Evolutionary conservation across 441 rosid species (phyloP).

Genomic region (Arabidopsis hybrid): DNA sequence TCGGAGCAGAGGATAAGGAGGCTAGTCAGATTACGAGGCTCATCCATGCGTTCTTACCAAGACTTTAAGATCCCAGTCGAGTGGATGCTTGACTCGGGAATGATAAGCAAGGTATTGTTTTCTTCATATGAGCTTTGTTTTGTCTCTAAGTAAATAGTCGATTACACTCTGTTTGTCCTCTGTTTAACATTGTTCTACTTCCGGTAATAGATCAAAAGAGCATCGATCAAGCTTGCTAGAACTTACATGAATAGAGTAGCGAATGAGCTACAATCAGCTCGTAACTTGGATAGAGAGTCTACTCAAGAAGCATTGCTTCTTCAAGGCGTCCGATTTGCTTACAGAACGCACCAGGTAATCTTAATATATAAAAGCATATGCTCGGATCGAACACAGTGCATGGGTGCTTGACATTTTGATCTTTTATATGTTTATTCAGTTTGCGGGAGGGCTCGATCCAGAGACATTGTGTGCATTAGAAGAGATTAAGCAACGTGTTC

Average conservation of each 20-base stretch:
- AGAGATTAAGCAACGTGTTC: conserved; percentile 79
- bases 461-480: conserved; percentile 88
- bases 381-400: not conserved
- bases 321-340: conserved; percentile 85
- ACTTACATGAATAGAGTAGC: conserved; percentile 83
- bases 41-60: conserved; percentile 64
- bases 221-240: conserved; percentile 75
- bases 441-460: conserved; percentile 93
- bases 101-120: conserved; percentile 59
- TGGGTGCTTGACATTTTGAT: not conserved
- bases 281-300: conserved; percentile 64
- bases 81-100: conserved; percentile 94
- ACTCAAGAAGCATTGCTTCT: conserved; percentile 81
- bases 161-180: not conserved
- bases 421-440: conserved; percentile 50
- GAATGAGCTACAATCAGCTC: conserved; percentile 70
- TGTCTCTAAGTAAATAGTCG: not conserved
- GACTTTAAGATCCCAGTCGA: conserved; percentile 77
- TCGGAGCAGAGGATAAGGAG: conserved; percentile 77
- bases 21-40: conserved; percentile 64
- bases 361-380: not conserved
- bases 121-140: not conserved
- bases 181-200: conserved; percentile 11
- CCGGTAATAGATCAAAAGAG: conserved; percentile 70
- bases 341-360: conserved; percentile 86